Evolutionary conservation across 192 early-diverging fungal species (phyloP), one percentile per base, ranked within the genome.

Genomic region (Spinellus fusiger): DNA sequence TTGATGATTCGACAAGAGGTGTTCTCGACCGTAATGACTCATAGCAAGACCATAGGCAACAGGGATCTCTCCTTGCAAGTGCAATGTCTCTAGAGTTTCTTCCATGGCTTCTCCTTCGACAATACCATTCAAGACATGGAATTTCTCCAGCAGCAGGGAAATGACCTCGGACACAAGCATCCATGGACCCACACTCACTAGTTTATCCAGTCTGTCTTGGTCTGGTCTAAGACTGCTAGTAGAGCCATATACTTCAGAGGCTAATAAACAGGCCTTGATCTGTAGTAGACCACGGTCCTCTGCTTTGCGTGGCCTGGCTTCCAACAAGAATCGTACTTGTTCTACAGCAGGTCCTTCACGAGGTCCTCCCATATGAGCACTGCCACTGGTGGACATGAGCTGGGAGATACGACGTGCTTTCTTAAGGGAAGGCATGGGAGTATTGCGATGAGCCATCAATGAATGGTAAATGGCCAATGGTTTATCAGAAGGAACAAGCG

Each of bases 391-490:
- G 9, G 68, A 70, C 62, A 69, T 65, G 12, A 69, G 27, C 52
- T 69, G 72, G 5, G 72, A 74, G 22, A 74, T 74, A 4, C 72
- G 80, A 13, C 69, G 73, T 22, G 77, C 71, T 9, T 65, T 65
- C 44, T 65, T 74, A 5, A 69, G 35, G 0, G 77, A 65, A 0
- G 82, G 82, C 71, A 84, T 59, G 2, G 80, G 77, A 12, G 73
- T 77, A 12, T 71, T 78, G 22, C 73, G 57, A 57, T 73, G 72
- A 9, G 76, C 69, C 8, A 66, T 78, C 15, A 84, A 57, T 0
- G 80, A 70, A 16, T 80, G 68, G 48, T 77, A 84, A 22, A 84
- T 81, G 4, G 71, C 65, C 37, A 84, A 58, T 0, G 80, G 75
- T 55, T 77, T 71, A 57, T 84, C 80, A 3, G 79, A 62, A 13